Evolutionary conservation across 768 basidiomycete species (phyloP), one percentile per base, ranked within the genome.

Genomic region (Tubosaeta sp.): DNA sequence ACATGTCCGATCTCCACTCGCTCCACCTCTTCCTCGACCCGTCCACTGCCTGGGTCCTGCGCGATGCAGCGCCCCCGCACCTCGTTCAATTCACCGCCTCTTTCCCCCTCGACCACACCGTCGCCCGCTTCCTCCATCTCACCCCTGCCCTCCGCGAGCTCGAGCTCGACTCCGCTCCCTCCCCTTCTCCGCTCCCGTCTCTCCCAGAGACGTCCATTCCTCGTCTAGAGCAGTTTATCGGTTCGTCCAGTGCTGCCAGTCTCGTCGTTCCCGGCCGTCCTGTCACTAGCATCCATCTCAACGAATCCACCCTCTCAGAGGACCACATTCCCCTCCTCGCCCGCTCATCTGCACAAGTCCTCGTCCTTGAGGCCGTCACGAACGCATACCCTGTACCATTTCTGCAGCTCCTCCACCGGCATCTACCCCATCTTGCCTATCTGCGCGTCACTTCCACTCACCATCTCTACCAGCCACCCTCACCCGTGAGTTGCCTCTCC

Each of bases 211-310:
- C 72, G 6, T 65, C 72, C 72, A 60, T 76, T 59, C 67, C 71
- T 38, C 69, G 55, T 46, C 71, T 90, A 49, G 67, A 70, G 44
- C 78, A 82, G 38, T 83, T 88, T 64, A 76, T 77, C 46, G 87
- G 86, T 19, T 80, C 86, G 18, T 71, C 78, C 29, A 68, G 75
- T 44, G 75, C 75, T 19, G 83, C 86, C 21, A 69, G 72, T 46
- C 66, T 70, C 22, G 69, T 89, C 58, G 75, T 86, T 3, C 84
- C 84, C 39, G 80, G 82, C 14, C 79, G 87, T 19, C 86, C 87
- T 10, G 74, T 89, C 34, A 70, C 78, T 53, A 76, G 75, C 60
- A 74, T 90, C 44, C 79, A 82, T 63, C 75, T 90, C 49, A 77
- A 75, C 51, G 78, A 74, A n/a, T 75, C 81, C 27, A 79, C 81